phyloP scores from a whole-genome alignment of 23 red algal species.

The Gracilaria gracilis region DNA sequence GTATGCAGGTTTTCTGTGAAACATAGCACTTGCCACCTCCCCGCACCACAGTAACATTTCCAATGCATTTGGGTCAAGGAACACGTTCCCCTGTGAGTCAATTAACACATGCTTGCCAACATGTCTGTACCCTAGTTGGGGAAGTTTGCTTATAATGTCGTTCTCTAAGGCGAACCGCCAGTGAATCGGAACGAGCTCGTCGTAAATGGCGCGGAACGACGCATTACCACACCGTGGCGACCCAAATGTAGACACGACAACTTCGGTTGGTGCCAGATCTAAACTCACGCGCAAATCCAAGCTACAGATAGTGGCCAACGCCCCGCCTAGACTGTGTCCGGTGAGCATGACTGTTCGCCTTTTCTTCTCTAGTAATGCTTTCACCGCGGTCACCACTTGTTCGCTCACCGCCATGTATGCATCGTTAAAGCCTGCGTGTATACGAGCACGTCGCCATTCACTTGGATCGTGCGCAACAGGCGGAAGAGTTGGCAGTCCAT shows the following conservation, averaged over 20 bases:
- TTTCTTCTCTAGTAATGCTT: conserved; percentile 8
- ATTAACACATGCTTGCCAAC: background rate
- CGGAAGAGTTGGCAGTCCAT: background rate
- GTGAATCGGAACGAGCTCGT: conserved; percentile 13
- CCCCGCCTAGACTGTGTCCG: conserved; percentile 14
- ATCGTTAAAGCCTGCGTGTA: conserved; percentile 29
- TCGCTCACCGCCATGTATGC: conserved; percentile 42
- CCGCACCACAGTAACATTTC: background rate
- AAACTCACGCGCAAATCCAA: conserved; percentile 7
- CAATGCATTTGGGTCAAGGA: background rate
- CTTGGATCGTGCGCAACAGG: background rate
- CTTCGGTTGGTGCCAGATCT: background rate
- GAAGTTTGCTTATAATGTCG: background rate
- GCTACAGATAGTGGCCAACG: background rate
- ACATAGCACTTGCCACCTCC: background rate
- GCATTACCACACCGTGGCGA: conserved; percentile 38
- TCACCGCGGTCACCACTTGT: conserved; percentile 1
- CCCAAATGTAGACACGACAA: conserved; percentile 41
- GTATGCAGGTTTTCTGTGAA: background rate
- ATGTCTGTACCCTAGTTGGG: background rate
- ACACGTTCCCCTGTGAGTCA: background rate
- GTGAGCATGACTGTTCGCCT: conserved; percentile 30
- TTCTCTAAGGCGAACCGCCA: conserved; percentile 14
- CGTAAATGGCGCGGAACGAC: conserved; percentile 26
- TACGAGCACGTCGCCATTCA: background rate